Base-by-base conservation (phyloP, 2,329 filamentous ascomycete genomes). In the Lecanicillium sp. region DNA sequence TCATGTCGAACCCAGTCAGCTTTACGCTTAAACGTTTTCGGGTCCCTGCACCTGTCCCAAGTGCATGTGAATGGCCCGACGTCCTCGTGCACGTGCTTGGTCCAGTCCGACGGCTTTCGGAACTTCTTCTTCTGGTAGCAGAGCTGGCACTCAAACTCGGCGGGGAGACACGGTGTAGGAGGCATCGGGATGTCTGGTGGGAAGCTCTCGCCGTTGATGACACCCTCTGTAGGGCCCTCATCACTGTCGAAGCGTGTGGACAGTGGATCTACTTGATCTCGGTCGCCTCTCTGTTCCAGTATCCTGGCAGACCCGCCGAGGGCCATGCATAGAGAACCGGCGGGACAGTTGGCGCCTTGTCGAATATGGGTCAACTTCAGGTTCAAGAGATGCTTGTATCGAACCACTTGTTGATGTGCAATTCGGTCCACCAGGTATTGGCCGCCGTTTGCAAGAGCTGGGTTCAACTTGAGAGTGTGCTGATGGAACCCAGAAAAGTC, bases 1-100 rank as follows among this genome's bases (percentile, higher is more conserved):
- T 95, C 90, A 59, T 96, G 90, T 24, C 90, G 80, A 19, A 95
- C 89, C 90, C 90, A 96, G 62, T 96, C 90, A 12, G 90, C 90
- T 67, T 95, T 96, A 40, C 90, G 81, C 67, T 95, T 95, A 73
- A 95, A 96, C 29, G 88, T 90, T 66, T 94, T 95, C 15, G 87
- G 83, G 40, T 95, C 89, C 8, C 79, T 78, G 61, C 90, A 95
- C 43, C 81, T 76, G 2, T 86, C 81, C 70, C 91, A 95, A 0
- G 90, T 95, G 66, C 90, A 96, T 3, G 88, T 94, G 57, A 95
- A 95, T 0, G 90, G 90, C 61, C 93, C 87, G 1, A 95, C 81
- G 62, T 96, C 90, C 66, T 95, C 90, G 57, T 95, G 88, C 1
- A 96, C 87, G 60, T 96, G 90, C 63, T 96, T 95, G 2, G 90